These are phyloP conservation scores for Clarkia xantiana DNA, from an alignment of 345 rosid species.

Conservation along the genomic window DNA sequence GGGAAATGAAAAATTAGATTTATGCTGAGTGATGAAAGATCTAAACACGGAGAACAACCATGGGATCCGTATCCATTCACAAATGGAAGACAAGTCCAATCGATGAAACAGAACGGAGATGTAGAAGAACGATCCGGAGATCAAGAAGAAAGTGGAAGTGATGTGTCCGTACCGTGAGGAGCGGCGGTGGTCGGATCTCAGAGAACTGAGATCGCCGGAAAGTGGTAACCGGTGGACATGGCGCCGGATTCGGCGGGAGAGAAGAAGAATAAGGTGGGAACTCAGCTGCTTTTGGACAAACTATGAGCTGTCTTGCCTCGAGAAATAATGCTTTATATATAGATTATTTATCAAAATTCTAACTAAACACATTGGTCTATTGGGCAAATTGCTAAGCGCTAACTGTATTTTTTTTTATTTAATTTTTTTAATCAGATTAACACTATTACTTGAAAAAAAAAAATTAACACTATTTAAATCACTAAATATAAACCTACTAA, in stretches of 20 bases:
- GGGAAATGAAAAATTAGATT: not conserved
- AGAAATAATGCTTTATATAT: not conserved
- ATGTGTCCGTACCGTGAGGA: slow-evolving; percentile 13
- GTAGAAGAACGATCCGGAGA: not conserved
- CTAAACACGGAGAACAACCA: not conserved
- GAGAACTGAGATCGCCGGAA: slow-evolving; percentile 10
- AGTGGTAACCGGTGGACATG: slow-evolving; percentile 12
- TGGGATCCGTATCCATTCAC: not conserved
- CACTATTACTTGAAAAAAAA: no score
- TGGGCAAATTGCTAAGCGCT: no score
- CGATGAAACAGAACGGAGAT: not conserved
- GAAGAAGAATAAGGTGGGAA: slow-evolving; percentile 6
- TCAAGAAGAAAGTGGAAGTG: not conserved
- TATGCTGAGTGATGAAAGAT: not conserved
- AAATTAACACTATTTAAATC: no score
- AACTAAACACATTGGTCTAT: no score
- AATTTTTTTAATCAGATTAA: no score
- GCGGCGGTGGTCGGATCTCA: slow-evolving; percentile 16
- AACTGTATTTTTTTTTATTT: no score
- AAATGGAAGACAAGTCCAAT: not conserved
- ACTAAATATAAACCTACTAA: no score
- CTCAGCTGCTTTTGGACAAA: not conserved
- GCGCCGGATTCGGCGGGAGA: slow-evolving; percentile 34
- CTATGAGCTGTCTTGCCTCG: slow-evolving; percentile 3
- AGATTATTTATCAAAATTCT: no score